A percentile compares a stretch with the other conserved stretches of the same genome.
Evolutionary conservation across 148 eudicot genomes (phyloP).

Genomic region (Diospyros kaki): DNA sequence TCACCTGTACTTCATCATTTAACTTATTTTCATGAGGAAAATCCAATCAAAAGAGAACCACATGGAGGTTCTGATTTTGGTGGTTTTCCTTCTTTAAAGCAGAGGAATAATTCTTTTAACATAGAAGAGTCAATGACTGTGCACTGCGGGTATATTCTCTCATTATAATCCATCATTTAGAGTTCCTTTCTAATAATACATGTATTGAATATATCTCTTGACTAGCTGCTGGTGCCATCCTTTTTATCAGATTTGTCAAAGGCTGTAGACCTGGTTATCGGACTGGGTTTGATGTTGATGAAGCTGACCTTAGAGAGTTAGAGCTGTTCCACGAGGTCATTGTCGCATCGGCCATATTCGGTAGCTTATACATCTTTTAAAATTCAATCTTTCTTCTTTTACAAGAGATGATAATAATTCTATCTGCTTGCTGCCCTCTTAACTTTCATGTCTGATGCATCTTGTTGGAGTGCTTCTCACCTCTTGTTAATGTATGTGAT

Average conservation of each 20-base stretch:
- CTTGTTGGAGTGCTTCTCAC: constrained; percentile 8
- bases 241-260: constrained; percentile 59
- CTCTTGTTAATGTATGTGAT: constrained; percentile 5
- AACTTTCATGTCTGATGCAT: neutral
- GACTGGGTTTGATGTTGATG: constrained; percentile 86
- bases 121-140: constrained; percentile 86
- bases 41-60: constrained; percentile 50
- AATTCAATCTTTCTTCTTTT: constrained; percentile 3
- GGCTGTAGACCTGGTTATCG: constrained; percentile 75
- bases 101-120: constrained; percentile 68
- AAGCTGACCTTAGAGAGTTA: constrained; percentile 64
- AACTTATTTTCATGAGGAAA: constrained; percentile 62
- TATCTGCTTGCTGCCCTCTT: neutral
- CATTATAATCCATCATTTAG: neutral
- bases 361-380: constrained; percentile 30
- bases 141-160: constrained; percentile 73
- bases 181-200: neutral
- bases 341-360: constrained; percentile 96
- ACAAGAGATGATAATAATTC: neutral
- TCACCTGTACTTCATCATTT: constrained; percentile 74
- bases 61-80: constrained; percentile 90
- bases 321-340: constrained; percentile 69
- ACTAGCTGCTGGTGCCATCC: constrained; percentile 7
- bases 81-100: constrained; percentile 74
- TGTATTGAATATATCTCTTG: neutral